Conservation (phyloP, 345 rosid species). For the Pistacia integerrima region DNA sequence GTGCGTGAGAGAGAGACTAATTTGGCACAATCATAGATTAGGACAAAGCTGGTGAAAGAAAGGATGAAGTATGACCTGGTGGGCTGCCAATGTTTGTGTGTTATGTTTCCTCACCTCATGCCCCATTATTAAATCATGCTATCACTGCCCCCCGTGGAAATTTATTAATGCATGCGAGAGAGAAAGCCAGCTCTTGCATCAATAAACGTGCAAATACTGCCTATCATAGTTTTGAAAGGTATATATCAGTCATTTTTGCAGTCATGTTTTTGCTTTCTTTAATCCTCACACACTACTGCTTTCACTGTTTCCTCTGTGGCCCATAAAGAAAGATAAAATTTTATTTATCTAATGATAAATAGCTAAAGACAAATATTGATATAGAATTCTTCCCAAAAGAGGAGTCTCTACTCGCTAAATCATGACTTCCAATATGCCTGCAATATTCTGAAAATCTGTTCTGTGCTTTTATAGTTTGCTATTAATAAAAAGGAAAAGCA, state of each 20-base stretch:
- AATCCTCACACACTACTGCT: slow-evolving; percentile 1
- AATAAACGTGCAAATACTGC: slow-evolving; percentile 17
- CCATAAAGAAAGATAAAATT: background rate
- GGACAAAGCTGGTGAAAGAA: slow-evolving; percentile 1
- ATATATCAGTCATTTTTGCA: background rate
- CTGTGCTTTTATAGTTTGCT: slow-evolving; percentile 33
- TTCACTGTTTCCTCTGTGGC: slow-evolving; percentile 5
- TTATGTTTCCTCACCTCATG: background rate
- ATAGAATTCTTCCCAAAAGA: background rate
- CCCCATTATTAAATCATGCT: slow-evolving; percentile 13
- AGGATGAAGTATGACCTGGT: background rate
- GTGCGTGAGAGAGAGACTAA: background rate
- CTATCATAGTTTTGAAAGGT: slow-evolving; percentile 13
- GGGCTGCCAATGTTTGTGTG: background rate
- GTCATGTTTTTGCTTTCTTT: slow-evolving; percentile 11
- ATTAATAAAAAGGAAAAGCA: slow-evolving; percentile 16
- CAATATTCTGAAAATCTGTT: slow-evolving; percentile 32
- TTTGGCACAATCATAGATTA: background rate
- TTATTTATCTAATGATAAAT: background rate
- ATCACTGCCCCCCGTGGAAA: slow-evolving; percentile 1
- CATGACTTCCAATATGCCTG: slow-evolving; percentile 20
- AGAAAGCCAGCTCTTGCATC: slow-evolving; percentile 9
- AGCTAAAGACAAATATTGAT: slow-evolving; percentile 10
- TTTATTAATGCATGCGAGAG: slow-evolving; percentile 19
- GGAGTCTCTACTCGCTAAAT: background rate